A percentile compares a stretch with the other conserved stretches of the same genome.
These are phyloP conservation scores for Lumnitzera littorea DNA, from an alignment of 345 rosid genomes.

Conservation along the genomic window DNA sequence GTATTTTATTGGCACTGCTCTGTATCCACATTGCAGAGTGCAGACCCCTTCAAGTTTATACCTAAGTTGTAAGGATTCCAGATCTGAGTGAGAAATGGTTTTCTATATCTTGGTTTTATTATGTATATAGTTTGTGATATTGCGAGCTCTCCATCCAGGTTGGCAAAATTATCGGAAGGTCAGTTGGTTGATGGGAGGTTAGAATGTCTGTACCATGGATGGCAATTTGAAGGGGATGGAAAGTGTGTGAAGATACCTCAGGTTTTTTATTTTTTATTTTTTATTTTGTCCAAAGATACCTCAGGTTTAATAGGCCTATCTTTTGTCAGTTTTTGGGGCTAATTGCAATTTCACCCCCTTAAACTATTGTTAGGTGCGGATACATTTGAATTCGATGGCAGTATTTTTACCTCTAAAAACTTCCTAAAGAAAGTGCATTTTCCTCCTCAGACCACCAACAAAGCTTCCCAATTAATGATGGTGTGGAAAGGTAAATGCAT, in stretches of 20 bases:
- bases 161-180: slow-evolving; percentile 92
- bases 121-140: neutral
- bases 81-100: too few species aligned
- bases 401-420: neutral
- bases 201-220: slow-evolving; percentile 92
- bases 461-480: too few species aligned
- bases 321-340: too few species aligned
- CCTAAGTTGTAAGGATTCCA: too few species aligned
- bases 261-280: slow-evolving; percentile 22
- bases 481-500: too few species aligned
- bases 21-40: too few species aligned
- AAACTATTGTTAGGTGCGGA: neutral
- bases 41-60: too few species aligned
- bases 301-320: slow-evolving; percentile 36
- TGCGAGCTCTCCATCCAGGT: slow-evolving; percentile 28
- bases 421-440: neutral
- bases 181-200: slow-evolving; percentile 81
- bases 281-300: slow-evolving; percentile 43
- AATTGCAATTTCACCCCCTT: neutral
- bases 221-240: slow-evolving; percentile 92
- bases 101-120: neutral
- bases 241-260: slow-evolving; percentile 90
- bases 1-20: too few species aligned
- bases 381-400: neutral
- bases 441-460: neutral